These are phyloP conservation scores for Achaetomiella virescens DNA, from an alignment of 495 filamentous ascomycete genomes.

Conservation along the genomic window DNA sequence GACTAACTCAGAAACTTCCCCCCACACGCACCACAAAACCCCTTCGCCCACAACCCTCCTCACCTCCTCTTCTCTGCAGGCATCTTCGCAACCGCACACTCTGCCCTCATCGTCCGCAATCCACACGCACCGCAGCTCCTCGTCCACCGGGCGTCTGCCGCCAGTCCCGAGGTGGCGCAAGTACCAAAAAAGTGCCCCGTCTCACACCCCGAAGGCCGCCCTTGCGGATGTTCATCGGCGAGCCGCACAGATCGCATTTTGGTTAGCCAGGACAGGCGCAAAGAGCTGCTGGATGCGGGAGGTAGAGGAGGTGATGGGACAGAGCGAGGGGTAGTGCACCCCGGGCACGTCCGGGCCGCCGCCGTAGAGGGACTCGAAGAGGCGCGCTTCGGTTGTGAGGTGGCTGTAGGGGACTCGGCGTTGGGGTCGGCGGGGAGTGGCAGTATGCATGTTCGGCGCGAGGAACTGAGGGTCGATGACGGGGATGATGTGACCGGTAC, in stretches of 20 bases:
- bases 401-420: neutral
- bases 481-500: neutral
- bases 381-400: conserved; percentile 37
- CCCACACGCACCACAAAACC: conserved; percentile 37
- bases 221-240: conserved; percentile 16
- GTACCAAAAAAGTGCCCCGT: conserved; percentile 30
- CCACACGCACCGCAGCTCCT: conserved; percentile 40
- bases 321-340: conserved; percentile 13
- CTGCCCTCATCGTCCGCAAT: conserved; percentile 33
- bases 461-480: conserved; percentile 1
- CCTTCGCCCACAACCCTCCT: conserved; percentile 27
- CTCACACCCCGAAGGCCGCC: conserved; percentile 23
- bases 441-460: neutral
- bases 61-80: conserved; percentile 16
- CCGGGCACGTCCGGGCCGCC: conserved; percentile 37
- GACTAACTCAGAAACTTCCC: conserved; percentile 41
- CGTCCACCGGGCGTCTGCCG: conserved; percentile 38
- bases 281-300: conserved; percentile 22
- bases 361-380: conserved; percentile 46
- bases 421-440: neutral
- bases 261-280: conserved; percentile 16
- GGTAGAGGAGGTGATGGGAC: neutral
- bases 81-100: conserved; percentile 22
- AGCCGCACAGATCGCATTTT: conserved; percentile 36
- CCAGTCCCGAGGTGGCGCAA: conserved; percentile 39